Base-by-base conservation (phyloP, 2,329 filamentous ascomycete genomes). In the Apiospora sp. region DNA sequence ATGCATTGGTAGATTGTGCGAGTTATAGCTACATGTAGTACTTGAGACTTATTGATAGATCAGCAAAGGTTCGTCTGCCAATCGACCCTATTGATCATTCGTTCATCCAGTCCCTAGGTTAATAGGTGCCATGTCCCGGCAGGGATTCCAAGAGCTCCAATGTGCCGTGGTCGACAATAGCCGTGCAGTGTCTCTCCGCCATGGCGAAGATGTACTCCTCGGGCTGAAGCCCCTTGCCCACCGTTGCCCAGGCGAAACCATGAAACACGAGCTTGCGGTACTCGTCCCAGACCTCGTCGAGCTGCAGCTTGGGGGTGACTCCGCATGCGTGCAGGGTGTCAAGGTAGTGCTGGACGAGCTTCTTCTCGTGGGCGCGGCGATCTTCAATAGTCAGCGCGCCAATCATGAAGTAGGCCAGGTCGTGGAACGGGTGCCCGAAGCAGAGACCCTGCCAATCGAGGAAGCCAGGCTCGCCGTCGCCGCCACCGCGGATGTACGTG, bases 401-500 rank as follows among this genome's bases (percentile, higher is more conserved):
- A 5, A 71, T 71, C 41, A 77, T 34, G 54, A 77, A 77, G 72
- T 75, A 77, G 24, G 72, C 58, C 54, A 77, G 27, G 58, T 43
- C 51, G 27, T 58, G 61, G 41, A 67, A 67, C 2, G 61, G 61
- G 22, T n/a, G 41, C 1, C 37, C 61, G 37, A 67, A 67, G 34
- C 34, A 43, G n/a, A 67, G 34, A 5, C 61, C 34, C 37, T 67
- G 61, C 34, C 34, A 67, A 34, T 43, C 61, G 16, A 67, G 22
- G 37, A 67, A 67, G 19, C 61, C 37, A 22, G 61, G 34, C n/a
- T n/a, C n/a, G n/a, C n/a, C n/a, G 4, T 22, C n/a, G 27, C 64
- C 64, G 22, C 14, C 51, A 1, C 10, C 10, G 1, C 81, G 81
- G 64, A 86, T 81, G 75, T 83, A 86, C 16, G 82, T 79, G 74